Percentiles rank a stretch among this genome's conserved stretches.
Evolutionary conservation across 1,139 yeast genomes (phyloP).

Genomic region (Saccharomycopsis hybrid): DNA sequence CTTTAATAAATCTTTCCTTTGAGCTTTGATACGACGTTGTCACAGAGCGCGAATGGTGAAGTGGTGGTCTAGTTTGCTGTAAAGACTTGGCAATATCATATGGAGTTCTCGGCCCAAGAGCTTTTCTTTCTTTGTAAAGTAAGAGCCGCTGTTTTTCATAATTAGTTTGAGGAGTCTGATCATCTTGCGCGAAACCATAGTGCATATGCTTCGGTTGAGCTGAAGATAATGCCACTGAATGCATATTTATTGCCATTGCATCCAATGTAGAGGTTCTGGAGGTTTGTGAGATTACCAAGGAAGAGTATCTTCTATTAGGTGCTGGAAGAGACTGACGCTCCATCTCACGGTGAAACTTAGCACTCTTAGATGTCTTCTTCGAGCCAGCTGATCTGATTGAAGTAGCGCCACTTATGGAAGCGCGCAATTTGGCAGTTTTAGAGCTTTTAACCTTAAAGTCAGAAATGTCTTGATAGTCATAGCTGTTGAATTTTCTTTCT

Average conservation of each 20-base stretch:
- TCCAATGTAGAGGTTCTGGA: slow-evolving; percentile 1
- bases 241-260: slow-evolving; percentile 18
- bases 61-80: neutral
- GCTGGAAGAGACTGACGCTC: neutral
- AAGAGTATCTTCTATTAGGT: neutral
- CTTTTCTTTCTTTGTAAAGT: slow-evolving; percentile 17
- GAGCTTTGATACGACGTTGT: too few relatives aligned
- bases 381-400: slow-evolving; percentile 4
- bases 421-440: slow-evolving; percentile 10
- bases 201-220: slow-evolving; percentile 19
- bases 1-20: too few relatives aligned
- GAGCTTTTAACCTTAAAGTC: slow-evolving; percentile 4
- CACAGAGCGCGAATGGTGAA: neutral
- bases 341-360: slow-evolving; percentile 1
- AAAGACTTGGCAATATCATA: neutral
- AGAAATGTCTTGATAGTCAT: slow-evolving; percentile 18
- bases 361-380: slow-evolving; percentile 6
- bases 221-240: slow-evolving; percentile 16
- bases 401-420: slow-evolving; percentile 15
- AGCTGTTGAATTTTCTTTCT: slow-evolving; percentile 18
- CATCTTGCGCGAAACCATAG: slow-evolving; percentile 3
- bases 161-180: slow-evolving; percentile 8
- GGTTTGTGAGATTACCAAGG: neutral
- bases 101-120: slow-evolving; percentile 6
- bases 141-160: slow-evolving; percentile 18